These are phyloP conservation scores for Aspergillus intermedius DNA, from an alignment of 2,329 filamentous ascomycete species.

Conservation along the genomic window DNA sequence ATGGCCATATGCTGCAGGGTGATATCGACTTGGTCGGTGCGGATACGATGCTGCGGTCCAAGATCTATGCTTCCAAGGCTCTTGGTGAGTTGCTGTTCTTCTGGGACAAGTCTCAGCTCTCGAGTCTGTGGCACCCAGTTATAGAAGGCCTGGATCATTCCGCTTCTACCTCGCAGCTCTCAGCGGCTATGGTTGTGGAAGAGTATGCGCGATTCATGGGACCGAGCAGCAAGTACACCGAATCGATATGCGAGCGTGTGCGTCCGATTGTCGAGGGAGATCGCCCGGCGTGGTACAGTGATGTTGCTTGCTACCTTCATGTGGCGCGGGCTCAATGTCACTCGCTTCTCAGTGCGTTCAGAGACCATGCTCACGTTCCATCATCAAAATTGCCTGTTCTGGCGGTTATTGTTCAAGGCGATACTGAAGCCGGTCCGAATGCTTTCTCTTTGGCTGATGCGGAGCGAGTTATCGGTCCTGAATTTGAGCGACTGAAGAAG, in stretches of 20 bases:
- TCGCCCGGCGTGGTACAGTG: slow-evolving; percentile 74
- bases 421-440: slow-evolving; percentile 81
- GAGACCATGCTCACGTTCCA: slow-evolving; percentile 78
- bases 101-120: slow-evolving; percentile 54
- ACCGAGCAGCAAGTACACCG: slow-evolving; percentile 25
- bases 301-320: slow-evolving; percentile 83
- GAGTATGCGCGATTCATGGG: slow-evolving; percentile 65
- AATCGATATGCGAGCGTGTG: slow-evolving; percentile 50
- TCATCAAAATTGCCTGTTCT: slow-evolving; percentile 68
- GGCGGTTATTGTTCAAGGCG: slow-evolving; percentile 88
- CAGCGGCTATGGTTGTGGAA: slow-evolving; percentile 75
- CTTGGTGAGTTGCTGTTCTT: slow-evolving; percentile 76
- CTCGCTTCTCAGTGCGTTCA: slow-evolving; percentile 82
- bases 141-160: slow-evolving; percentile 62
- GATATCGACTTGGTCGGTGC: slow-evolving; percentile 90
- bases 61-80: slow-evolving; percentile 78
- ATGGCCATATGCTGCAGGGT: slow-evolving; percentile 95
- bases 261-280: slow-evolving; percentile 74
- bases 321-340: slow-evolving; percentile 87
- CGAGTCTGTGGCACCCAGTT: slow-evolving; percentile 58
- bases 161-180: slow-evolving; percentile 79
- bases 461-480: slow-evolving; percentile 76
- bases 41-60: slow-evolving; percentile 80
- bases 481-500: slow-evolving; percentile 85
- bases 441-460: slow-evolving; percentile 85